Evolutionary conservation across 257 asterid species (phyloP).

Genomic region (Anisodus acutangulus): DNA sequence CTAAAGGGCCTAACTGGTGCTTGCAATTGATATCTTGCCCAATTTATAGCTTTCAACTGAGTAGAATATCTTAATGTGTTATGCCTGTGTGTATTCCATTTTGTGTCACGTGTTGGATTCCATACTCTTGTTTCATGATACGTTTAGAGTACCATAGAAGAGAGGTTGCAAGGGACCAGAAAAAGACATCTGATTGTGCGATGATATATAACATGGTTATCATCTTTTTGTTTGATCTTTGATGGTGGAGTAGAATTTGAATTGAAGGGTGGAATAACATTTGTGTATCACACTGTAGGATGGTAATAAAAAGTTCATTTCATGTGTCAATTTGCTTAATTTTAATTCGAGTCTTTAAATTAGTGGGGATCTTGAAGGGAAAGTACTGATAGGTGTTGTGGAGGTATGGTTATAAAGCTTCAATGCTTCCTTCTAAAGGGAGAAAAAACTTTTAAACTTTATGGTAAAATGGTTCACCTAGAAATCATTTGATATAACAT

Average conservation of each 20-base stretch:
- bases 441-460: not conserved
- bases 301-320: not conserved
- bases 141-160: not conserved
- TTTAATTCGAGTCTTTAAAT: not conserved
- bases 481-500: conserved; percentile 19
- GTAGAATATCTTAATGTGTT: not conserved
- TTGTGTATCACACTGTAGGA: not conserved
- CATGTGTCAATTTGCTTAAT: not conserved
- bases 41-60: not conserved
- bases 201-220: conserved; percentile 7
- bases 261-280: not conserved
- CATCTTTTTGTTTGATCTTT: conserved; percentile 6
- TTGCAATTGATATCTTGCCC: conserved; percentile 7
- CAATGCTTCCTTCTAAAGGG: not conserved
- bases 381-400: not conserved
- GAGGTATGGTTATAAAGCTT: not conserved
- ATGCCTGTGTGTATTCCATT: not conserved
- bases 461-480: not conserved
- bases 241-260: not conserved
- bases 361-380: conserved; percentile 1
- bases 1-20: not conserved
- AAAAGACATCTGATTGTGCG: not conserved
- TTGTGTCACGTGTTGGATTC: not conserved
- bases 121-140: not conserved
- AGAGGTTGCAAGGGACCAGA: not conserved